A percentile compares a stretch with the other conserved stretches of the same genome.
phyloP scores from a whole-genome alignment of 2,329 filamentous ascomycete species.

The Tolypocladium ovalisporum region DNA sequence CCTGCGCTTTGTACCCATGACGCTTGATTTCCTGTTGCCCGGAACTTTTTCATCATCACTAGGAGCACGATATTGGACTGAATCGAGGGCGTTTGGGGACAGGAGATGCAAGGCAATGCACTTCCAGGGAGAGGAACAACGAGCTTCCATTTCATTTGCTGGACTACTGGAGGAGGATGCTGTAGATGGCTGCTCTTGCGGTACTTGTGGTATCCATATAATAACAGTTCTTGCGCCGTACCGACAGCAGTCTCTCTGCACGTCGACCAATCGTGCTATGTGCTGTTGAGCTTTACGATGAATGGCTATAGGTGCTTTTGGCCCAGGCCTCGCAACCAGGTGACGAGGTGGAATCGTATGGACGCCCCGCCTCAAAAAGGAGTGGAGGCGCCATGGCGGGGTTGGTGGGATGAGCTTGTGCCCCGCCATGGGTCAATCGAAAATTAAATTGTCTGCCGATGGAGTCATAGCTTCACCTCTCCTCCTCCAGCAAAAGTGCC shows the following conservation, averaged over 20 bases:
- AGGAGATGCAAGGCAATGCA: not conserved
- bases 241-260: not conserved
- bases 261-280: not conserved
- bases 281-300: not conserved
- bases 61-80: not conserved
- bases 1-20: not conserved
- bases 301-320: too few relatives aligned
- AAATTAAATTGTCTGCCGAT: not conserved
- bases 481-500: not conserved
- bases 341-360: too few relatives aligned
- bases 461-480: not conserved
- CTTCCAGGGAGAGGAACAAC: not conserved
- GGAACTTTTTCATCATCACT: not conserved
- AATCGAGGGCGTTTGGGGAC: not conserved
- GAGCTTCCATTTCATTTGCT: not conserved
- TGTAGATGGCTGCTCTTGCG: not conserved
- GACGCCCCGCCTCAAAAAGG: not conserved
- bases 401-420: not conserved
- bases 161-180: not conserved
- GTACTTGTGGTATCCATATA: not conserved
- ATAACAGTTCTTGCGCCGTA: not conserved
- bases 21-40: not conserved
- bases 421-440: not conserved
- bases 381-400: not conserved
- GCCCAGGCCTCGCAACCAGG: too few relatives aligned